Percentiles rank a stretch among this genome's conserved stretches.
phyloP scores from a whole-genome alignment of 2,329 filamentous ascomycete species.

The Claviceps spartinae region DNA sequence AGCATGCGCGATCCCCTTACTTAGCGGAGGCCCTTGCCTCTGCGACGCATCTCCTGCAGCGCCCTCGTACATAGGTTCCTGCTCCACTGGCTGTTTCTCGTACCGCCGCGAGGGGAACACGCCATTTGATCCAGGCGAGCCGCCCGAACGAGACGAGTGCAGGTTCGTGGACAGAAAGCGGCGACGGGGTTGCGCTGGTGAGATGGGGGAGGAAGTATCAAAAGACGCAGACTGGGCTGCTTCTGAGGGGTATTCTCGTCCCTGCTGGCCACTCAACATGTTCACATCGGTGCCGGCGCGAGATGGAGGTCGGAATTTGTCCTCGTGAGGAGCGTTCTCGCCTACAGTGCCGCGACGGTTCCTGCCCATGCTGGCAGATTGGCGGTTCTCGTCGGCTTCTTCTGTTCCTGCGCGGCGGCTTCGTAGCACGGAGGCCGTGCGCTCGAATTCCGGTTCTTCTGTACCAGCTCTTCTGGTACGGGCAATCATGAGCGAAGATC shows the following conservation, averaged over 20 bases:
- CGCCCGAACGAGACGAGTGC: conserved; percentile 30
- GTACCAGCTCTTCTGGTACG: conserved; percentile 33
- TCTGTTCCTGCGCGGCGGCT: conserved; percentile 32
- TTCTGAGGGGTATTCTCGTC: conserved; percentile 18
- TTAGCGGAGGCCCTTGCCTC: conserved; percentile 22
- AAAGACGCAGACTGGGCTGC: conserved; percentile 19
- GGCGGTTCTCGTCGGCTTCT: conserved; percentile 32
- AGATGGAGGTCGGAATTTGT: conserved; percentile 41
- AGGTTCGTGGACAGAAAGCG: conserved; percentile 36
- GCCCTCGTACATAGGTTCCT: conserved; percentile 14
- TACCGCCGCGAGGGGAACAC: conserved; percentile 33
- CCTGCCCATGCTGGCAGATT: conserved; percentile 30
- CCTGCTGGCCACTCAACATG: conserved; percentile 16
- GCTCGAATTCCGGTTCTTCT: conserved; percentile 38
- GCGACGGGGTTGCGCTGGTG: conserved; percentile 38
- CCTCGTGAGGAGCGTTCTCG: conserved; percentile 33
- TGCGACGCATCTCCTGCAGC: neutral
- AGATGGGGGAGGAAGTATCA: conserved; percentile 21
- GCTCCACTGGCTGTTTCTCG: conserved; percentile 30
- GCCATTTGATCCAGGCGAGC: conserved; percentile 24
- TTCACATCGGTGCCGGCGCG: conserved; percentile 44
- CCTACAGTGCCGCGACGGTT: conserved; percentile 32
- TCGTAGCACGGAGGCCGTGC: conserved; percentile 34
- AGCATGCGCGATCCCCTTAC: conserved; percentile 26
- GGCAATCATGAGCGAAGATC: conserved; percentile 38